Evolutionary conservation across 805 yeast genomes (phyloP).

Genomic region (Spathaspora passalidarum): DNA sequence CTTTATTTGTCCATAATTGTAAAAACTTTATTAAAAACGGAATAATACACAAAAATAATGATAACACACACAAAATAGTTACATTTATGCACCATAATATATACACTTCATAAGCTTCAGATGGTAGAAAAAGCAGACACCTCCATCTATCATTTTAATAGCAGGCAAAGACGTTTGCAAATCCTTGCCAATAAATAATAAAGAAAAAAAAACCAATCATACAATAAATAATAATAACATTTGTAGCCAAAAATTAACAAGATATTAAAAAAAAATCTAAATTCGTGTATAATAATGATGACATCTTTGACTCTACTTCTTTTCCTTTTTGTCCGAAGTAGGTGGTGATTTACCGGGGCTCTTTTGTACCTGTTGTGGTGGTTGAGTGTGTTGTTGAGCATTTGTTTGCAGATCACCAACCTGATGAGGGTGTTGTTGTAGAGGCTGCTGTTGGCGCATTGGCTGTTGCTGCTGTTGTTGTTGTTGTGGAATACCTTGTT

Average conservation of each 20-base stretch:
- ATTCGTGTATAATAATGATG: constrained; percentile 1
- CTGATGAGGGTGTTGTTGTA: constrained; percentile 1
- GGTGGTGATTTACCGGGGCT: constrained; percentile 1
- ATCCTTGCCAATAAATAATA: background rate
- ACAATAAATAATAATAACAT: constrained; percentile 2
- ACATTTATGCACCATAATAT: background rate
- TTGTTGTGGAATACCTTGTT: constrained; percentile 8
- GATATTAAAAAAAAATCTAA: background rate
- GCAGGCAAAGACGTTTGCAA: background rate
- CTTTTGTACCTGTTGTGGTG: background rate
- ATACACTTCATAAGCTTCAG: background rate
- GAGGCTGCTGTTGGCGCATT: constrained; percentile 4
- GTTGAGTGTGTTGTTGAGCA: constrained; percentile 1
- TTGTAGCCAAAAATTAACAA: constrained; percentile 1
- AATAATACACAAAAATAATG: background rate
- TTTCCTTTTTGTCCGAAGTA: constrained; percentile 2
- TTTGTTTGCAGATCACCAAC: constrained; percentile 1
- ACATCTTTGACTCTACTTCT: background rate
- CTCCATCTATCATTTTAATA: background rate
- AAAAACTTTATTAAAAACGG: background rate
- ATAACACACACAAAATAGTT: background rate
- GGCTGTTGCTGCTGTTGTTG: constrained; percentile 22
- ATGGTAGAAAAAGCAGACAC: background rate
- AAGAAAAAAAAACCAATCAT: constrained; percentile 1
- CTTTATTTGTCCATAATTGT: background rate